Conservation (phyloP, 352 stramenopile species). For the Phytophthora nicotianae region DNA sequence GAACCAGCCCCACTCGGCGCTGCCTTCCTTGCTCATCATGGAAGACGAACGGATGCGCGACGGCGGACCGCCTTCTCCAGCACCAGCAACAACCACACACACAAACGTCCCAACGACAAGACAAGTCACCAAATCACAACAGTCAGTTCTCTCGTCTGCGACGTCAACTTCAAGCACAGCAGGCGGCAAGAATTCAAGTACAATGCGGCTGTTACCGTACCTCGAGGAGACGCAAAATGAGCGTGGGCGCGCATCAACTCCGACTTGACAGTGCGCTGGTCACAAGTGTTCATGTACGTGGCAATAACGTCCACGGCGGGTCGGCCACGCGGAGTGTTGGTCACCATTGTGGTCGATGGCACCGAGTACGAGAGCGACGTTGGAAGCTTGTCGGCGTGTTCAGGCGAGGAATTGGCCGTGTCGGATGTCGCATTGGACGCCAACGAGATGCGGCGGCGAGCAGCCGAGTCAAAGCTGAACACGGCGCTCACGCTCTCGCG, state of each 20-base stretch:
- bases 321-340: slow-evolving; percentile 69
- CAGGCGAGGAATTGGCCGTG: slow-evolving; percentile 35
- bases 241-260: slow-evolving; percentile 78
- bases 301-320: slow-evolving; percentile 86
- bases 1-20: slow-evolving; percentile 89
- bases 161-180: slow-evolving; percentile 32
- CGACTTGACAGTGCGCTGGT: slow-evolving; percentile 77
- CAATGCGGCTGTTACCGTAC: slow-evolving; percentile 30
- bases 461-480: slow-evolving; percentile 55
- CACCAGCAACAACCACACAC: slow-evolving; percentile 27
- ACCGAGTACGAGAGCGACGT: slow-evolving; percentile 79
- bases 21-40: slow-evolving; percentile 77
- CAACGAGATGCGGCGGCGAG: slow-evolving; percentile 51
- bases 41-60: slow-evolving; percentile 68
- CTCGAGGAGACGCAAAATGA: slow-evolving; percentile 76
- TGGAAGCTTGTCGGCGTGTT: slow-evolving; percentile 49
- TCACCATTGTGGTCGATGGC: slow-evolving; percentile 55
- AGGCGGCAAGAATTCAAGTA: slow-evolving; percentile 25
- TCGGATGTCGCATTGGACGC: slow-evolving; percentile 50
- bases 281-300: slow-evolving; percentile 90
- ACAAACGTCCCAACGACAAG: slow-evolving; percentile 32
- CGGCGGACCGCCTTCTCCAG: slow-evolving; percentile 37
- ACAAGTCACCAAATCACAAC: slow-evolving; percentile 34
- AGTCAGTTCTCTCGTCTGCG: slow-evolving; percentile 34
- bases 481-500: slow-evolving; percentile 60